A percentile compares a stretch with the other conserved stretches of the same genome.
Conservation (phyloP, 352 stramenopile genomes). For the Elongisporangium prolatum region DNA sequence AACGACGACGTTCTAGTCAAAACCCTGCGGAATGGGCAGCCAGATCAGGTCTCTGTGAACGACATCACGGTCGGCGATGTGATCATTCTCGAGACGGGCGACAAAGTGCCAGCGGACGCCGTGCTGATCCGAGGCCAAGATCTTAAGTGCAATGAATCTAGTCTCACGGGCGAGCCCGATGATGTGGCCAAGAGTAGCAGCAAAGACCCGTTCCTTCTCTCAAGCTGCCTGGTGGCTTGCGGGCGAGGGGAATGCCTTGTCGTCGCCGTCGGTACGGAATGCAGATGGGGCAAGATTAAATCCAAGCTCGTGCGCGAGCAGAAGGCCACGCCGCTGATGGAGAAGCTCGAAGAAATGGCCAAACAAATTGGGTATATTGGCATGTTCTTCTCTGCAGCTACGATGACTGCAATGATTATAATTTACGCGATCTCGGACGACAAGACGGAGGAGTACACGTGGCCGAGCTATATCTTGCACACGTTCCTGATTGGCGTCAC, state of each 20-base stretch:
- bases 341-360: constrained; percentile 90
- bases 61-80: constrained; percentile 85
- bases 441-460: constrained; percentile 61
- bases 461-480: constrained; percentile 85
- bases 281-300: constrained; percentile 90
- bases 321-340: constrained; percentile 89
- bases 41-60: constrained; percentile 60
- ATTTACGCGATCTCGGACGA: constrained; percentile 66
- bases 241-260: constrained; percentile 76
- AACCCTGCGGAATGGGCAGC: constrained; percentile 62
- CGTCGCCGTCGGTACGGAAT: constrained; percentile 75
- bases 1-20: constrained; percentile 88
- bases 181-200: constrained; percentile 82
- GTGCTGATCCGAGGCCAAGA: constrained; percentile 90
- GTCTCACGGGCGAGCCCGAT: constrained; percentile 94
- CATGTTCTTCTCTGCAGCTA: constrained; percentile 81
- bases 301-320: constrained; percentile 86
- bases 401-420: constrained; percentile 83
- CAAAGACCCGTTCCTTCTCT: constrained; percentile 86
- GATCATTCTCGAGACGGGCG: constrained; percentile 90
- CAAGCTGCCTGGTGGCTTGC: constrained; percentile 72
- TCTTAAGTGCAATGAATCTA: constrained; percentile 94
- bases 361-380: constrained; percentile 88
- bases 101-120: constrained; percentile 94
- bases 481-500: constrained; percentile 94